Evolutionary conservation across 2,329 filamentous ascomycete species (phyloP).

Genomic region (Fusarium dlaminii): DNA sequence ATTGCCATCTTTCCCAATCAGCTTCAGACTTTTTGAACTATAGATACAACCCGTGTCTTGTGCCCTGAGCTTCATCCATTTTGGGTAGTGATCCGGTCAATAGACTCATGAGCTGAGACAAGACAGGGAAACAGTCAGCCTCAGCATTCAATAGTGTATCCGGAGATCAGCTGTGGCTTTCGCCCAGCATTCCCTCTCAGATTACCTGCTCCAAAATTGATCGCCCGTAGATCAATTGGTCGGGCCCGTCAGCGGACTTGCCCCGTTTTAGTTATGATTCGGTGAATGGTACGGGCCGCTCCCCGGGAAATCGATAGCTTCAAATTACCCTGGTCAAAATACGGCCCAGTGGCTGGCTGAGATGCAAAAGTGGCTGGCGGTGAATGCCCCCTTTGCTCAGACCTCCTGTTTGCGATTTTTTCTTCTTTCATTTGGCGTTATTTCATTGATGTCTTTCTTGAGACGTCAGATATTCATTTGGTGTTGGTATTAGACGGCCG

Average conservation of each 20-base stretch:
- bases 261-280: not conserved
- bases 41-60: not conserved
- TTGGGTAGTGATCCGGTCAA: not conserved
- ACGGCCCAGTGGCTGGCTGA: conserved; percentile 12
- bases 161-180: not conserved
- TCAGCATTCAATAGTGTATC: not conserved
- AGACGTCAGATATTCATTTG: too few species aligned
- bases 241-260: too few species aligned
- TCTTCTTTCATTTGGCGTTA: too few species aligned
- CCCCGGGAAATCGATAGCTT: not conserved
- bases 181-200: not conserved
- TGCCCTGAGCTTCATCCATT: not conserved
- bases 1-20: not conserved
- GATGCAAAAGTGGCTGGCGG: conserved; percentile 6
- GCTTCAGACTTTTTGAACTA: not conserved
- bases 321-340: not conserved
- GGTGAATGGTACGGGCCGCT: not conserved
- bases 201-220: not conserved
- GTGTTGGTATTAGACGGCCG: too few species aligned
- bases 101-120: not conserved
- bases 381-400: not conserved
- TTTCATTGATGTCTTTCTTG: too few species aligned
- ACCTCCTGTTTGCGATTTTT: too few species aligned
- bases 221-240: not conserved
- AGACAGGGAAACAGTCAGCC: not conserved